Conservation (phyloP, 345 rosid species). For the Heritiera littoralis region DNA sequence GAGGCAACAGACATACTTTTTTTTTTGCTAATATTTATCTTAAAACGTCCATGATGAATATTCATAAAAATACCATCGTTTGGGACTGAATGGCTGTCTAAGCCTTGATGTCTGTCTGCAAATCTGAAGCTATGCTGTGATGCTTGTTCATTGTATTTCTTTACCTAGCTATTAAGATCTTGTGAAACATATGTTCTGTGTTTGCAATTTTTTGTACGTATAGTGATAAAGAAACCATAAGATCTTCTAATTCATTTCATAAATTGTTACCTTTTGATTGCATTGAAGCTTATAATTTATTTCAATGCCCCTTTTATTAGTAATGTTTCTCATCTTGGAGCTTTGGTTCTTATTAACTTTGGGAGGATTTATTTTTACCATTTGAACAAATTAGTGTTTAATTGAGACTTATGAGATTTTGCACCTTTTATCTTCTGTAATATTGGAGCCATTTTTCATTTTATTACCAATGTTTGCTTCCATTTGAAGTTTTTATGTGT, state of each 20-base stretch:
- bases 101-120: conserved; percentile 55
- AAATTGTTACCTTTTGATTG: too few relatives aligned
- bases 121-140: conserved; percentile 44
- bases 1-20: conserved; percentile 40
- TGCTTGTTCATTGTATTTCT: neutral
- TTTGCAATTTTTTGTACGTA: neutral
- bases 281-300: too few relatives aligned
- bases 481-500: neutral
- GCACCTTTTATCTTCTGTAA: too few relatives aligned
- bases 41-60: conserved; percentile 43
- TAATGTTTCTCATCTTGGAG: too few relatives aligned
- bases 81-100: conserved; percentile 54
- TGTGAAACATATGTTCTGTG: neutral
- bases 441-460: too few relatives aligned
- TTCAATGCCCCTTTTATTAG: too few relatives aligned
- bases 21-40: neutral
- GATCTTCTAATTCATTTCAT: too few relatives aligned
- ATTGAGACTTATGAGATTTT: too few relatives aligned
- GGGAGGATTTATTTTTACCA: too few relatives aligned
- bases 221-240: neutral
- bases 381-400: too few relatives aligned
- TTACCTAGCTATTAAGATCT: neutral
- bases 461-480: too few relatives aligned
- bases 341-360: too few relatives aligned
- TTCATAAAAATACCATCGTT: conserved; percentile 43